A percentile compares a stretch with the other conserved stretches of the same genome.
phyloP scores from a whole-genome alignment of 768 basidiomycete species.

The Filobasidium floriforme region DNA sequence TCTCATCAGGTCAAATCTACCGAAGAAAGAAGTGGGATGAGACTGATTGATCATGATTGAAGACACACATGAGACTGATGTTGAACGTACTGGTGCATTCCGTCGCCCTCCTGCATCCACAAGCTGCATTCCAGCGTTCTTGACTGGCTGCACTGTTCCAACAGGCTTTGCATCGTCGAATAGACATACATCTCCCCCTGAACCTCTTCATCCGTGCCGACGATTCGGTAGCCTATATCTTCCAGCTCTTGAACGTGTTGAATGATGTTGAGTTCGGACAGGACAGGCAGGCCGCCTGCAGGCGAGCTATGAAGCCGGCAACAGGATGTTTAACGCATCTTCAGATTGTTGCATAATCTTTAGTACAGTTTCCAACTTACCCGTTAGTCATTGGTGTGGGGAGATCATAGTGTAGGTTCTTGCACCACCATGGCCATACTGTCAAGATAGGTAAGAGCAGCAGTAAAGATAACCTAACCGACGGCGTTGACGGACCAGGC shows the following conservation, averaged over 20 bases:
- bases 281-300: not conserved
- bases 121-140: constrained; percentile 80
- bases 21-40: no score
- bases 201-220: constrained; percentile 82
- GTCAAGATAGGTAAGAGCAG: constrained; percentile 27
- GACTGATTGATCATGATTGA: no score
- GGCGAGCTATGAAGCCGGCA: constrained; percentile 4
- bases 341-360: constrained; percentile 2
- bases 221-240: constrained; percentile 80
- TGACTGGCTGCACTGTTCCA: constrained; percentile 57
- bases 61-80: constrained; percentile 10
- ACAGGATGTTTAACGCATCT: not conserved
- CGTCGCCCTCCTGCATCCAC: constrained; percentile 81
- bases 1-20: constrained; percentile 86
- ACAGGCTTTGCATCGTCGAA: constrained; percentile 57
- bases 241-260: constrained; percentile 50
- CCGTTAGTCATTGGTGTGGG: constrained; percentile 19
- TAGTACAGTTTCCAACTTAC: not conserved
- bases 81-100: constrained; percentile 66
- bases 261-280: constrained; percentile 33
- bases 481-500: not conserved
- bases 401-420: constrained; percentile 28
- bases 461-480: not conserved
- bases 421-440: constrained; percentile 24
- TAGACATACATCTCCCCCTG: constrained; percentile 76